Evolutionary conservation across 73 alveolate genomes (phyloP).

Genomic region (Paramecium bursaria): DNA sequence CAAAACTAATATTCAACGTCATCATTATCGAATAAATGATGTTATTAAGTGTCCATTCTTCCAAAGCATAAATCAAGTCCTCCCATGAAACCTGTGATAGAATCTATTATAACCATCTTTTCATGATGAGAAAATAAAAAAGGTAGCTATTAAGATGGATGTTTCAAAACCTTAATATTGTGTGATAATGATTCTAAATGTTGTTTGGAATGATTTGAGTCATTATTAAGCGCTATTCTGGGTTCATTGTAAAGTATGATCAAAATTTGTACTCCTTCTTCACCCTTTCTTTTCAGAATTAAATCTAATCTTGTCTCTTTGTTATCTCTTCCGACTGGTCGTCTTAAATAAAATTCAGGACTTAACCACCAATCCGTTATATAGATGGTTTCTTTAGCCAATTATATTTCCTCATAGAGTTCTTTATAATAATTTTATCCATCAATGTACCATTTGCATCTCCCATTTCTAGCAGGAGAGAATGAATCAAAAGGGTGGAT

Average conservation of each 20-base stretch:
- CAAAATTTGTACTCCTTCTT: conserved; percentile 88
- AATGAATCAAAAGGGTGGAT: conserved; percentile 68
- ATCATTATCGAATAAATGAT: conserved; percentile 80
- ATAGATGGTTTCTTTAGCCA: conserved; percentile 83
- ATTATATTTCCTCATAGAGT: conserved; percentile 63
- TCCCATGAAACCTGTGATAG: conserved; percentile 87
- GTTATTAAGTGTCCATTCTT: conserved; percentile 87
- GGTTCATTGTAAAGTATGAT: conserved; percentile 80
- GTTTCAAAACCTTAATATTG: conserved; percentile 87
- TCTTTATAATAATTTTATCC: conserved; percentile 71
- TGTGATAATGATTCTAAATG: conserved; percentile 78
- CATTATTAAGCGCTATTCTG: conserved; percentile 73
- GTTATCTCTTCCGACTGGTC: no score
- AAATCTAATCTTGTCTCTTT: conserved; percentile 66
- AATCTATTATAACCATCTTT: conserved; percentile 91
- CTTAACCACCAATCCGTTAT: conserved; percentile 99
- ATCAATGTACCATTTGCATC: conserved; percentile 74
- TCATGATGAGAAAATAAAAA: conserved; percentile 93
- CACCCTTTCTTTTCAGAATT: conserved; percentile 65
- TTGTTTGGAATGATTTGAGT: conserved; percentile 78
- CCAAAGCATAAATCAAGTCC: conserved; percentile 95
- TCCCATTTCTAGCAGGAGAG: conserved; percentile 63
- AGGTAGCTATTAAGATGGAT: conserved; percentile 78
- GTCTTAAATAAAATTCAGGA: conserved; percentile 87
- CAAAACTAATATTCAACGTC: conserved; percentile 67